Evolutionary conservation across 768 basidiomycete genomes (phyloP).

Genomic region (Leccinum incarnatum): DNA sequence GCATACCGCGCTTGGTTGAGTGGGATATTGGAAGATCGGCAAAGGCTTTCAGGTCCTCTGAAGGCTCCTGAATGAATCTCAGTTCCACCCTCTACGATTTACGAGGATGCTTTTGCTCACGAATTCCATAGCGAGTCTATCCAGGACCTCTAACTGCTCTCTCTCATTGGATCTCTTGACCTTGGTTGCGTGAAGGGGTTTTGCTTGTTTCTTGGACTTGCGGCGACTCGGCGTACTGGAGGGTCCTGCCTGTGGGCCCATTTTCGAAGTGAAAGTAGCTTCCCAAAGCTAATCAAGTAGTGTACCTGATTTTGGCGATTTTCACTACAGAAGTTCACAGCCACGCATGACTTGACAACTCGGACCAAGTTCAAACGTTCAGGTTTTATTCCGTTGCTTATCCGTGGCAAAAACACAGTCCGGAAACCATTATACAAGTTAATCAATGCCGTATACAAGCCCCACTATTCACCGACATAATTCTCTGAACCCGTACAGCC

Average conservation of each 20-base stretch:
- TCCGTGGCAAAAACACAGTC: no score
- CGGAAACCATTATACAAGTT: neutral
- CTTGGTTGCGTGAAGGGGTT: conserved; percentile 25
- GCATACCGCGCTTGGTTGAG: conserved; percentile 66
- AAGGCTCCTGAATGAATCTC: conserved; percentile 43
- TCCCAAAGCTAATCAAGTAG: neutral
- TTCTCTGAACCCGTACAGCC: no score
- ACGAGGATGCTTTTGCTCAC: conserved; percentile 35
- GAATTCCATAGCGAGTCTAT: conserved; percentile 47
- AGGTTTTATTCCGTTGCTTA: no score
- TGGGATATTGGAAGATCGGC: conserved; percentile 76
- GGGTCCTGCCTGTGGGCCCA: conserved; percentile 19
- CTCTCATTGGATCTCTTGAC: conserved; percentile 45
- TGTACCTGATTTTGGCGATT: no score
- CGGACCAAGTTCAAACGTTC: no score
- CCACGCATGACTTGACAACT: no score
- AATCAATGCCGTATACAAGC: no score
- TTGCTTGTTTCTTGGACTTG: conserved; percentile 18
- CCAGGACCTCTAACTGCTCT: conserved; percentile 49
- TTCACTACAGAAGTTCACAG: no score
- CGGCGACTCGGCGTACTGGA: conserved; percentile 12
- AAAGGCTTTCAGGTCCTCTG: conserved; percentile 52
- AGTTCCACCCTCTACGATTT: conserved; percentile 3
- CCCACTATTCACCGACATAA: neutral
- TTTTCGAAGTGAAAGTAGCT: conserved; percentile 1